Conservation (phyloP, 1,284 basidiomycete species). For the Apiotrichum gracile region DNA sequence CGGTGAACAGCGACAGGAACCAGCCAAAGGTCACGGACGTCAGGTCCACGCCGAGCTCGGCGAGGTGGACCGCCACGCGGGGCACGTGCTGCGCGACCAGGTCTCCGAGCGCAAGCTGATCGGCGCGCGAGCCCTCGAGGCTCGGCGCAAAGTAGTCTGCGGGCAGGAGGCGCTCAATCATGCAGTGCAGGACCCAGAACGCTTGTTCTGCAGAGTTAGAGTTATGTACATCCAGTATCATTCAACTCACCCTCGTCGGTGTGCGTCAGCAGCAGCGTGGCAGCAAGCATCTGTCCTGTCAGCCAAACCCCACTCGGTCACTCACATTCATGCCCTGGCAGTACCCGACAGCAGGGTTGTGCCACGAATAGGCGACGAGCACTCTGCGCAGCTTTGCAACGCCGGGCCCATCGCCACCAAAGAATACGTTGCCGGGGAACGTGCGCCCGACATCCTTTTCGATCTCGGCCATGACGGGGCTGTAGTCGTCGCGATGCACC, state of each 20-base stretch:
- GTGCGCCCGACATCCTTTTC: constrained; percentile 87
- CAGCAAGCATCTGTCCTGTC: constrained; percentile 58
- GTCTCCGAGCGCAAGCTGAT: constrained; percentile 83
- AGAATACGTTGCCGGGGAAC: constrained; percentile 57
- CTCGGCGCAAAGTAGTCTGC: constrained; percentile 77
- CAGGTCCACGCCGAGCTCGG: constrained; percentile 76
- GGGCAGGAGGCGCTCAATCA: constrained; percentile 78
- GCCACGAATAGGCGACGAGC: constrained; percentile 81
- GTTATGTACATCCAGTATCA: background rate
- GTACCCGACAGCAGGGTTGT: constrained; percentile 78
- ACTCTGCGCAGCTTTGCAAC: constrained; percentile 86
- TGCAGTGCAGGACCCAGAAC: constrained; percentile 88
- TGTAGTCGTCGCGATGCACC: constrained; percentile 53
- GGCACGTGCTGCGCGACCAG: constrained; percentile 75
- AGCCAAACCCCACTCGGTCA: background rate
- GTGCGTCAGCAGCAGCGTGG: constrained; percentile 73
- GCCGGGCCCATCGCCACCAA: constrained; percentile 49
- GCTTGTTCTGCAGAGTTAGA: constrained; percentile 69
- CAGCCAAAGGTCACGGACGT: constrained; percentile 95
- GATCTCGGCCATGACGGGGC: constrained; percentile 69
- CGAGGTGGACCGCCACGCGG: constrained; percentile 67
- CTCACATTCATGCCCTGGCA: constrained; percentile 83
- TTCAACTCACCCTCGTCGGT: constrained; percentile 57
- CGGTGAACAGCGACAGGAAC: constrained; percentile 95
- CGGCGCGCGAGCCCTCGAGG: constrained; percentile 81